Evolutionary conservation across 345 rosid species (phyloP).

Genomic region (Sonneratia alba): DNA sequence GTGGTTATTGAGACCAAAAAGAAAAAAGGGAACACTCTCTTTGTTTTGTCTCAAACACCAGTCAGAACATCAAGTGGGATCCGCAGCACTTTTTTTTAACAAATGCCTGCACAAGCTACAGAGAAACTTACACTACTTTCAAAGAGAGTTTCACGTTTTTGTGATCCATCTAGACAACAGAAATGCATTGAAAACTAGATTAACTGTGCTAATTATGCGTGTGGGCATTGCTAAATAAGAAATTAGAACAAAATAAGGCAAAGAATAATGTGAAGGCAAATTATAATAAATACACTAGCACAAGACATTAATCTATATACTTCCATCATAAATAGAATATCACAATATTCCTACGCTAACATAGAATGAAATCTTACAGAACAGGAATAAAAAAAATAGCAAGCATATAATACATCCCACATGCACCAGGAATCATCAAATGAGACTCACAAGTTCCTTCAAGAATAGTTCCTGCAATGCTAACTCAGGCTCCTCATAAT

Average conservation of each 20-base stretch:
- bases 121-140: neutral
- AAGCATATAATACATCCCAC: neutral
- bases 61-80: neutral
- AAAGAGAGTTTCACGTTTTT: no score
- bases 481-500: constrained; percentile 23
- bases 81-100: neutral
- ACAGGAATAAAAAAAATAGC: constrained; percentile 10
- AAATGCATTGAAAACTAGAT: neutral
- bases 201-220: neutral
- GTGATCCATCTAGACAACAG: neutral
- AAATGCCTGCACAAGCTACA: neutral
- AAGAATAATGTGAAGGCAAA: neutral
- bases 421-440: neutral
- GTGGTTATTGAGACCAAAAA: neutral
- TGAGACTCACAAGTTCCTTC: constrained; percentile 14
- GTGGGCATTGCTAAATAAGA: neutral
- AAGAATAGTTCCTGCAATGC: constrained; percentile 27
- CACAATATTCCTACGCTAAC: neutral
- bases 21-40: neutral
- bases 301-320: neutral
- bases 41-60: neutral
- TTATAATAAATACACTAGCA: neutral
- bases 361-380: neutral
- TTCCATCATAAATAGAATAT: neutral
- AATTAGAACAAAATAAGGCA: neutral